A percentile compares a stretch with the other conserved stretches of the same genome.
Conservation (phyloP, 2,329 filamentous ascomycete genomes). For the Calonectria ilicicola region DNA sequence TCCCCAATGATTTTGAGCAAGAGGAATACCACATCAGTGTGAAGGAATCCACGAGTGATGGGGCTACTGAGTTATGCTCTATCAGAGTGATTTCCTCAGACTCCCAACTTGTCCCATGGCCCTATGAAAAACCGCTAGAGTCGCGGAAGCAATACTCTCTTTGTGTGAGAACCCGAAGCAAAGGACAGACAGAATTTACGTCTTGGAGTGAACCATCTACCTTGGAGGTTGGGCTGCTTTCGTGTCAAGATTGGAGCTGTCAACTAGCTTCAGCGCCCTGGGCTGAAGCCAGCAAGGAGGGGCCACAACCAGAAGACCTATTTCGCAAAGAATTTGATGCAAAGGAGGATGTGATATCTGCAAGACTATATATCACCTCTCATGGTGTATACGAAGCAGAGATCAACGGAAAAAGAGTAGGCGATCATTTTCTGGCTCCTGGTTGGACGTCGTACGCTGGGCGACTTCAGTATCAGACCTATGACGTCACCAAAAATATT, state of each 20-base stretch:
- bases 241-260: slow-evolving; percentile 44
- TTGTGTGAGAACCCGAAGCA: slow-evolving; percentile 19
- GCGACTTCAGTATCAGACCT: slow-evolving; percentile 62
- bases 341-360: slow-evolving; percentile 28
- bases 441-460: slow-evolving; percentile 63
- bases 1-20: slow-evolving; percentile 17
- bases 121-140: slow-evolving; percentile 7
- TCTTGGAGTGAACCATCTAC: slow-evolving; percentile 26
- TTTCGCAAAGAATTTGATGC: slow-evolving; percentile 22
- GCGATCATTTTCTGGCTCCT: slow-evolving; percentile 56
- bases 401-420: slow-evolving; percentile 57
- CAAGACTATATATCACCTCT: slow-evolving; percentile 58
- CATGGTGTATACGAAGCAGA: slow-evolving; percentile 57
- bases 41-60: background rate
- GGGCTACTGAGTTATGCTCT: background rate
- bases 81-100: slow-evolving; percentile 1
- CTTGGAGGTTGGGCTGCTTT: slow-evolving; percentile 48
- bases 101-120: slow-evolving; percentile 27
- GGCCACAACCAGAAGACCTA: slow-evolving; percentile 36
- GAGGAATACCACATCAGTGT: slow-evolving; percentile 30
- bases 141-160: slow-evolving; percentile 26
- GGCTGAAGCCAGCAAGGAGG: slow-evolving; percentile 25
- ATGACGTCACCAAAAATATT: slow-evolving; percentile 57
- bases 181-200: background rate
- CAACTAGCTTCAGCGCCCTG: slow-evolving; percentile 42